Percentiles rank a stretch among this genome's conserved stretches.
phyloP scores from a whole-genome alignment of 179 eudicot species.

The Amaranthus tricolor region DNA sequence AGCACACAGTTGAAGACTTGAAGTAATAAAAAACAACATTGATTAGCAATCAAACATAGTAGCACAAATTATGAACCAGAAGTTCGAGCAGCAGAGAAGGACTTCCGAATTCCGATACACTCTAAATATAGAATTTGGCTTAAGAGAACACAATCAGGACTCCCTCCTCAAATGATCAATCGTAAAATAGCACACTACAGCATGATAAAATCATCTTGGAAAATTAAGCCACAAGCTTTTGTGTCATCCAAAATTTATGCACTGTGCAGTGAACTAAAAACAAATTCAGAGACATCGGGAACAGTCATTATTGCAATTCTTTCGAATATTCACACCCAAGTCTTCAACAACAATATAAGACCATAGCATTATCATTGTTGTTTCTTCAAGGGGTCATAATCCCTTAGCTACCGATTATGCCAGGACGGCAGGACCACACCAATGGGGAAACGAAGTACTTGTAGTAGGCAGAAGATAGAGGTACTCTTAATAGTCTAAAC shows the following conservation, averaged over 20 bases:
- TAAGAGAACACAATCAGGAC: neutral
- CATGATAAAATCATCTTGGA: neutral
- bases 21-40: neutral
- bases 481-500: neutral
- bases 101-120: neutral
- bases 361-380: neutral
- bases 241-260: neutral
- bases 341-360: neutral
- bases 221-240: neutral
- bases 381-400: neutral
- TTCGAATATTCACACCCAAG: neutral
- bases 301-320: neutral
- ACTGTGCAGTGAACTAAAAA: slow-evolving; percentile 3
- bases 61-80: neutral
- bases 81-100: neutral
- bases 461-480: neutral
- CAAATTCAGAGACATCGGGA: neutral
- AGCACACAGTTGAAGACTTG: neutral
- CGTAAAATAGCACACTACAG: no score
- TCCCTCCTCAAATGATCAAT: neutral
- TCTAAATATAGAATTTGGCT: neutral
- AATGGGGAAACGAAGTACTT: neutral
- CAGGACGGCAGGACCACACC: neutral
- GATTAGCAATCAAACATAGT: neutral
- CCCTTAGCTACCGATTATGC: neutral